Conservation (phyloP, 1,284 basidiomycete genomes). For the Fomitopsis betulina region DNA sequence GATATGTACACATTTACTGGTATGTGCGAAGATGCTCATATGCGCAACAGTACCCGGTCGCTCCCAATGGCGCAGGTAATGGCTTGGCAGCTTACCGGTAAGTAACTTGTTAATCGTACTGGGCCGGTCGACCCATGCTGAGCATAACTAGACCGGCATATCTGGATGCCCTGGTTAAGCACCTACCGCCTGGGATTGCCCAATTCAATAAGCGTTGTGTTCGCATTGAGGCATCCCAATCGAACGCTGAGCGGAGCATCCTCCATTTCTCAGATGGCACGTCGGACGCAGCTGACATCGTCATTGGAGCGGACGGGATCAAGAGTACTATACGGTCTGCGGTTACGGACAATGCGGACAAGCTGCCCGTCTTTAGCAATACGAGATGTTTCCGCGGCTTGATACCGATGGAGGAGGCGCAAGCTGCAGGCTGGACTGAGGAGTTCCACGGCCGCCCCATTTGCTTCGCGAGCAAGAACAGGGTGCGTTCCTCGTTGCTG, state of each 20-base stretch:
- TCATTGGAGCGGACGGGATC: conserved; percentile 52
- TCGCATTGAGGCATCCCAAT: conserved; percentile 25
- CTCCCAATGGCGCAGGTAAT: conserved; percentile 18
- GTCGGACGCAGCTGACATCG: conserved; percentile 41
- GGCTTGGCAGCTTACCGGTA: conserved; percentile 29
- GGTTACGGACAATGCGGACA: conserved; percentile 27
- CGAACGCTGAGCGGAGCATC: conserved; percentile 23
- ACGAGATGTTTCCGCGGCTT: conserved; percentile 43
- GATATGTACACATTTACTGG: conserved; percentile 7
- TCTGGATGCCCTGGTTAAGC: conserved; percentile 42
- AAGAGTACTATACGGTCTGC: conserved; percentile 39
- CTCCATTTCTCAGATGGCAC: conserved; percentile 45
- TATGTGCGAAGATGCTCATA: not conserved
- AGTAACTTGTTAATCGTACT: conserved; percentile 9
- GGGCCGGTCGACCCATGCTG: not conserved
- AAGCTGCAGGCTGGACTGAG: conserved; percentile 37
- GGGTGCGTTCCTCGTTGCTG: conserved; percentile 27
- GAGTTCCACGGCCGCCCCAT: conserved; percentile 30
- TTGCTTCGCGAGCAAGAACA: conserved; percentile 39
- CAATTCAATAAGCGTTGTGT: conserved; percentile 51
- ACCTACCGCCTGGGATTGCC: conserved; percentile 35
- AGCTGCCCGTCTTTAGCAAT: conserved; percentile 36
- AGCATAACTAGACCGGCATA: conserved; percentile 37
- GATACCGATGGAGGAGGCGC: conserved; percentile 33
- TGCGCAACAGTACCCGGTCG: conserved; percentile 5